Evolutionary conservation across 2,329 filamentous ascomycete species (phyloP).

Genomic region (Phaeomoniella chlamydospora): DNA sequence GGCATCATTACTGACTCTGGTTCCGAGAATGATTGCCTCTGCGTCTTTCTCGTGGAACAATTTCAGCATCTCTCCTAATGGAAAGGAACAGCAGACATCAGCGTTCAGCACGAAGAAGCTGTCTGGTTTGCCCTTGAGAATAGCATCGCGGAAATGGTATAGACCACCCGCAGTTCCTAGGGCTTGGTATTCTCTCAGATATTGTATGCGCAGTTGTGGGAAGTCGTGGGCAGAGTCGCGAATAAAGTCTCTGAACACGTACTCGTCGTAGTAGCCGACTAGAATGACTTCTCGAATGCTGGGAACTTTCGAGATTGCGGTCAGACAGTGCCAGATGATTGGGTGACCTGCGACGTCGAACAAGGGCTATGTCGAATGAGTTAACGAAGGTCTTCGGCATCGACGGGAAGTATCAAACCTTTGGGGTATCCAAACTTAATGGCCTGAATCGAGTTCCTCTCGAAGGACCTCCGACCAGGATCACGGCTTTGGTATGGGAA

Average conservation of each 20-base stretch:
- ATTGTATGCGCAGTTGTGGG: conserved; percentile 79
- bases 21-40: conserved; percentile 91
- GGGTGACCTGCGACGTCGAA: conserved; percentile 97
- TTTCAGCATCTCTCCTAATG: conserved; percentile 85
- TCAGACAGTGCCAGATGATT: conserved; percentile 96
- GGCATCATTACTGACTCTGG: conserved; percentile 76
- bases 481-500: conserved; percentile 78
- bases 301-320: conserved; percentile 77
- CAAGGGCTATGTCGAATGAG: conserved; percentile 50
- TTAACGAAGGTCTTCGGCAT: background rate
- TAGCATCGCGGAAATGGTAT: conserved; percentile 98
- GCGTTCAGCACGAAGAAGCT: conserved; percentile 96
- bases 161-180: conserved; percentile 90
- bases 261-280: conserved; percentile 97
- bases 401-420: conserved; percentile 39
- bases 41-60: conserved; percentile 91
- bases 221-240: conserved; percentile 77
- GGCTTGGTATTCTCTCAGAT: conserved; percentile 93
- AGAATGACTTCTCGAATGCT: conserved; percentile 93
- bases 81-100: conserved; percentile 98
- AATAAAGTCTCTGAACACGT: conserved; percentile 95
- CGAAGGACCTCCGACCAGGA: conserved; percentile 88
- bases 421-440: conserved; percentile 87
- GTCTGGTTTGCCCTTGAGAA: conserved; percentile 88
- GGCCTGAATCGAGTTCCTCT: conserved; percentile 92